Evolutionary conservation across 192 early-diverging fungal species (phyloP), one percentile per base, ranked within the genome.

Genomic region (Spizellomyces sp.): DNA sequence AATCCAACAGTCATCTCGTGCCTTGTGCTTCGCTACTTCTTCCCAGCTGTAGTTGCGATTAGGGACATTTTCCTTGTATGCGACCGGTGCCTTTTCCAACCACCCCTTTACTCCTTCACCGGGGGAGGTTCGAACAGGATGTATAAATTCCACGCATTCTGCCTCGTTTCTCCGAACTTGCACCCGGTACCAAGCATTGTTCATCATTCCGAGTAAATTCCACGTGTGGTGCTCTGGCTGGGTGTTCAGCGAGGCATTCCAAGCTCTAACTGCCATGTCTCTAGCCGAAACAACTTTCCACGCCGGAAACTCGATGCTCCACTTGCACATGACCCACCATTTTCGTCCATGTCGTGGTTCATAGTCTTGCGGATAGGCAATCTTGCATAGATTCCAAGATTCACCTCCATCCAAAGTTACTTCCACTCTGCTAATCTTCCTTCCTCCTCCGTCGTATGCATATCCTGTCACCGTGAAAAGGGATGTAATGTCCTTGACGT

Each of bases 181-280:
- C 17, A 54, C 52, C 52, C 52, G 52, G 52, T 54, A 54, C 52
- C 52, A 54, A 19, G 81, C 42, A 58, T 81, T 90, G 72, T 92
- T 90, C 87, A 90, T 88, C 89, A 92, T 91, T 41, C 90, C 90
- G 84, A 90, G 85, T 12, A 91, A 68, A 65, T 92, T 92, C 89
- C 89, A 90, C 12, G 82, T 87, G 47, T 78, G 46, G 15, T 86
- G 65, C 42, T 75, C 57, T 9, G 89, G 89, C 66, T 90, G 89
- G 0, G 86, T 88, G 67, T 90, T 90, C 48, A 72, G 59, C 5
- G 64, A 62, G 15, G 74, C 69, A 68, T 90, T 87, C 90, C 88
- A 91, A 1, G 87, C 88, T 47, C 89, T 74, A 43, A 92, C 77
- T 41, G 21, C 54, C 15, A 90, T 73, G 15, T 92, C 90, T 48